Percentiles rank a stretch among this genome's conserved stretches.
Conservation (phyloP, 1,139 yeast genomes). For the Pichia norvegensis region DNA sequence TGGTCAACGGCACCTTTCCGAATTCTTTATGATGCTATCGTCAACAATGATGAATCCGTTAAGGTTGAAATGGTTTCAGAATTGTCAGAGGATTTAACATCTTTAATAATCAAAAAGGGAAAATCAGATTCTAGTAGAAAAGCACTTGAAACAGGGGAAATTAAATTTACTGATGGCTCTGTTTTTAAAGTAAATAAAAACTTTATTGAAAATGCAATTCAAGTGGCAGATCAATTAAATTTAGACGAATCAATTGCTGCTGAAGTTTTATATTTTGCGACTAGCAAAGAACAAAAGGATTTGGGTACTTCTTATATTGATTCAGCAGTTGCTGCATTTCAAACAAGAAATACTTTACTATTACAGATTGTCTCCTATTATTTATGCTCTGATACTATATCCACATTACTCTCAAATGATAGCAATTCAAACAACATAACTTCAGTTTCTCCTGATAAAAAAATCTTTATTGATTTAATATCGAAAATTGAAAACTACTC, state of each 20-base stretch:
- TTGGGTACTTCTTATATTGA: slow-evolving; percentile 54
- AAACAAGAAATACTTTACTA: slow-evolving; percentile 61
- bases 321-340: slow-evolving; percentile 64
- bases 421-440: not conserved
- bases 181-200: slow-evolving; percentile 45
- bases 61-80: slow-evolving; percentile 16
- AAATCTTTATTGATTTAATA: slow-evolving; percentile 1
- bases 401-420: not conserved
- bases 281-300: slow-evolving; percentile 32
- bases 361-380: slow-evolving; percentile 61
- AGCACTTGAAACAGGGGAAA: slow-evolving; percentile 44
- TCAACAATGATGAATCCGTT: slow-evolving; percentile 27
- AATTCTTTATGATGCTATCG: slow-evolving; percentile 28
- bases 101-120: slow-evolving; percentile 43
- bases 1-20: slow-evolving; percentile 31
- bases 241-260: slow-evolving; percentile 66
- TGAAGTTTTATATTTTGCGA: slow-evolving; percentile 45
- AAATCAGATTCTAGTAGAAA: slow-evolving; percentile 48
- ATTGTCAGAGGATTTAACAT: slow-evolving; percentile 41
- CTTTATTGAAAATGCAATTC: slow-evolving; percentile 42
- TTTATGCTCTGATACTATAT: slow-evolving; percentile 23
- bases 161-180: slow-evolving; percentile 41
- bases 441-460: not conserved
- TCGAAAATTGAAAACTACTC: slow-evolving; percentile 4
- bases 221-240: slow-evolving; percentile 55